phyloP scores from a whole-genome alignment of 1,139 yeast genomes.

The Komagataea norvegica region DNA sequence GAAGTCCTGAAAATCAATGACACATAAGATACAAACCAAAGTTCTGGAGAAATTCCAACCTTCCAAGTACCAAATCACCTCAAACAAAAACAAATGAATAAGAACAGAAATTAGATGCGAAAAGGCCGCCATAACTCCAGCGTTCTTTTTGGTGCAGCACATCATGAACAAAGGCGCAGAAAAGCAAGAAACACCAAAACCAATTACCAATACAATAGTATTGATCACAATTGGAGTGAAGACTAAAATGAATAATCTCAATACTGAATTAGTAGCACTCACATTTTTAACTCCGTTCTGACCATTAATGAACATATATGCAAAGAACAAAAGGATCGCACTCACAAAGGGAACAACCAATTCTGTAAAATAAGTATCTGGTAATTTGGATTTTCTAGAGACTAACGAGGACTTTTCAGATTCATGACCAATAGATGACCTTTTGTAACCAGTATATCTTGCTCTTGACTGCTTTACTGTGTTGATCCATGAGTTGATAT shows the following conservation, averaged over 20 bases:
- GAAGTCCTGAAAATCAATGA: conserved; percentile 49
- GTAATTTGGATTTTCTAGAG: conserved; percentile 39
- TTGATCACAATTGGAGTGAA: conserved; percentile 52
- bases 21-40: conserved; percentile 52
- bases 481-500: conserved; percentile 56
- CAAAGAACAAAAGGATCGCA: conserved; percentile 43
- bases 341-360: conserved; percentile 45
- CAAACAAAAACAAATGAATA: conserved; percentile 50
- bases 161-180: conserved; percentile 41
- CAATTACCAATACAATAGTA: conserved; percentile 35
- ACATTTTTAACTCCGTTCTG: conserved; percentile 57
- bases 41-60: conserved; percentile 57
- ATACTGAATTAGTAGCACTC: conserved; percentile 46
- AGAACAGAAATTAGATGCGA: conserved; percentile 52
- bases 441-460: conserved; percentile 63
- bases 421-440: conserved; percentile 32
- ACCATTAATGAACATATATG: conserved; percentile 65
- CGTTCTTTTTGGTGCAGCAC: conserved; percentile 30
- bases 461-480: conserved; percentile 51
- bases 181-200: conserved; percentile 45
- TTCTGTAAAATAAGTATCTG: conserved; percentile 50
- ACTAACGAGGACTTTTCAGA: conserved; percentile 31
- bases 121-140: conserved; percentile 38
- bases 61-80: conserved; percentile 58
- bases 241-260: conserved; percentile 48